These are phyloP conservation scores for Eremochloa ophiuroides DNA, from an alignment of 176 grass and related monocot species.

Conservation along the genomic window DNA sequence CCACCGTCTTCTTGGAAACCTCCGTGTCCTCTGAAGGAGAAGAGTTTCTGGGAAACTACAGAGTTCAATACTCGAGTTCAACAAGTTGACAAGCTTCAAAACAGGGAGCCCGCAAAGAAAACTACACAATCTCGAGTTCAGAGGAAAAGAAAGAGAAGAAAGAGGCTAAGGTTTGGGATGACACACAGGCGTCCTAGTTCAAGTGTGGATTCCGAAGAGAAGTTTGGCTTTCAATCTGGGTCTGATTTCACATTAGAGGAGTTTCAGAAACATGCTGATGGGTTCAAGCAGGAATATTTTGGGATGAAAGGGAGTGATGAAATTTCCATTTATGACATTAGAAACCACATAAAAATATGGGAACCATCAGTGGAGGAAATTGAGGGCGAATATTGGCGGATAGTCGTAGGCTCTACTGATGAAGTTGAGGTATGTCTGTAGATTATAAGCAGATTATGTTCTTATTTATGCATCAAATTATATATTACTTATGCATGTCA, in stretches of 20 bases:
- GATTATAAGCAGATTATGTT: background rate
- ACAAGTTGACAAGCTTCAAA: constrained; percentile 97
- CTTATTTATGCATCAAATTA: background rate
- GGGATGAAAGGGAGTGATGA: constrained; percentile 50
- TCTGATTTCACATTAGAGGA: constrained; percentile 74
- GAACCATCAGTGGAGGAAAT: constrained; percentile 78
- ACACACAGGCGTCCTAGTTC: constrained; percentile 47
- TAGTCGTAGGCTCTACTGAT: constrained; percentile 73
- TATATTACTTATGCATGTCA: constrained; percentile 17
- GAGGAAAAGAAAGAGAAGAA: constrained; percentile 77
- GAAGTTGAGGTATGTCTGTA: constrained; percentile 71
- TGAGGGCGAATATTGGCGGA: constrained; percentile 97
- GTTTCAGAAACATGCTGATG: constrained; percentile 65
- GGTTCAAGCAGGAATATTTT: constrained; percentile 81
- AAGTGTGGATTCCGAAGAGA: constrained; percentile 55
- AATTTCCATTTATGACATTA: constrained; percentile 50
- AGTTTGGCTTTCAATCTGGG: constrained; percentile 97
- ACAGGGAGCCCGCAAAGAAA: constrained; percentile 73
- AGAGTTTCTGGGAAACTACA: constrained; percentile 57
- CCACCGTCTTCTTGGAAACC: constrained; percentile 78
- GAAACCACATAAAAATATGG: constrained; percentile 40
- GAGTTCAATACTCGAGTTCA: constrained; percentile 91
- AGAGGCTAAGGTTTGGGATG: constrained; percentile 86
- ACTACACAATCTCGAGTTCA: constrained; percentile 48
- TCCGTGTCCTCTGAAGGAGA: constrained; percentile 65